These are phyloP conservation scores for Trichoderma atroviride DNA, from an alignment of 2,329 filamentous ascomycete genomes.

Conservation along the genomic window DNA sequence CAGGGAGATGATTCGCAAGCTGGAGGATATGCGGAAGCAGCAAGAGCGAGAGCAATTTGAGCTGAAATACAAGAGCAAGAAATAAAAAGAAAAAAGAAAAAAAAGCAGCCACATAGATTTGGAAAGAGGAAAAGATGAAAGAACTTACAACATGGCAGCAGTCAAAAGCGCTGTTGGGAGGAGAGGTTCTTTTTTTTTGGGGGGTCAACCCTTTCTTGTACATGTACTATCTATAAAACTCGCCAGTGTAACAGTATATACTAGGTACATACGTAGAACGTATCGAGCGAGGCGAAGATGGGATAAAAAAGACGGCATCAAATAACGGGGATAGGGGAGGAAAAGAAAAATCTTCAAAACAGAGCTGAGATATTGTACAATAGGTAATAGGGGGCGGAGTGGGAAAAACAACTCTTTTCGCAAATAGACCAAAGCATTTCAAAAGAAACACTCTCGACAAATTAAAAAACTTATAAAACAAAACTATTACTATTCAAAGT, in stretches of 20 bases:
- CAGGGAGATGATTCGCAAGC: conserved; percentile 39
- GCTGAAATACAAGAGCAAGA: conserved; percentile 45
- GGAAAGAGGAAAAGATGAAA: neutral
- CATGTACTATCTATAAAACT: conserved; percentile 14
- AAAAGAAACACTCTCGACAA: neutral
- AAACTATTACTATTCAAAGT: neutral
- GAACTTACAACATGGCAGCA: neutral
- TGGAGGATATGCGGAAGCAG: conserved; percentile 42
- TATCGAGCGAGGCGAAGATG: neutral
- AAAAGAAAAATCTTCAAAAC: neutral
- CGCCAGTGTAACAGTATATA: conserved; percentile 11
- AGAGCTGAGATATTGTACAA: conserved; percentile 10
- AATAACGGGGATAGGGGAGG: neutral
- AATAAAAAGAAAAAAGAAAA: conserved; percentile 27
- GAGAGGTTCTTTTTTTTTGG: conserved; percentile 7
- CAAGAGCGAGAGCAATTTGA: conserved; percentile 45
- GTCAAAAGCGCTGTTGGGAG: neutral
- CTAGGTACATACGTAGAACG: conserved; percentile 14
- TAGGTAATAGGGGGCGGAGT: neutral
- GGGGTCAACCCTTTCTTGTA: neutral
- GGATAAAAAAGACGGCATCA: neutral
- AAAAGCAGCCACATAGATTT: neutral
- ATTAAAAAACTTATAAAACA: neutral
- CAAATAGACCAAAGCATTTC: neutral
- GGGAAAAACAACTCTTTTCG: neutral